phyloP scores from a whole-genome alignment of 2,329 filamentous ascomycete genomes.

The Byssoonygena ceratinophila region DNA sequence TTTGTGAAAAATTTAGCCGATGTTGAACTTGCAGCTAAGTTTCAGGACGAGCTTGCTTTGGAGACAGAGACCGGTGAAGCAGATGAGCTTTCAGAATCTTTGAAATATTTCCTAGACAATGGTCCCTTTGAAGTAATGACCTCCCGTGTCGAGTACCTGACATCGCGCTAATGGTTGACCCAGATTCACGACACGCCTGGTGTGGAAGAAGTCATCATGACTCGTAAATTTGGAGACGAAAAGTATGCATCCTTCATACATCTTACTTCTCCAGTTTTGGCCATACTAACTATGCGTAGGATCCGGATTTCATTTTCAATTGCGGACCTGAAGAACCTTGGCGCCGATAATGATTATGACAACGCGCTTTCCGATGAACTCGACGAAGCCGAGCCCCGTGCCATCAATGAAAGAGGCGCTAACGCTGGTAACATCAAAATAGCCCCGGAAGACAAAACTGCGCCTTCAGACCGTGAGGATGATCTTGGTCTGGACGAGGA shows the following conservation, averaged over 20 bases:
- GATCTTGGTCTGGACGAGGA: conserved; percentile 47
- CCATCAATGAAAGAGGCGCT: conserved; percentile 46
- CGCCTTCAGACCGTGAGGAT: conserved; percentile 47
- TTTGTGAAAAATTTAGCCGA: conserved; percentile 46
- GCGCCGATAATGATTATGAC: conserved; percentile 49
- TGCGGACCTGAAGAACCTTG: conserved; percentile 63
- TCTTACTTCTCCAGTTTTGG: background rate
- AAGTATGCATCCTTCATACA: conserved; percentile 49
- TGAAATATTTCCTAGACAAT: conserved; percentile 82
- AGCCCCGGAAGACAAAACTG: conserved; percentile 46
- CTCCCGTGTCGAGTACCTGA: background rate
- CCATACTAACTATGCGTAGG: conserved; percentile 30
- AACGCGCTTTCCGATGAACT: conserved; percentile 49
- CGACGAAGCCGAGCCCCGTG: conserved; percentile 45
- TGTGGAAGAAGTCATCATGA: conserved; percentile 77
- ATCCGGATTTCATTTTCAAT: conserved; percentile 78
- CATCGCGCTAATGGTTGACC: background rate
- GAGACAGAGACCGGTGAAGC: conserved; percentile 70
- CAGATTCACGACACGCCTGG: conserved; percentile 64
- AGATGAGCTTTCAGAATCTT: conserved; percentile 60
- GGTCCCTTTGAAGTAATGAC: conserved; percentile 62
- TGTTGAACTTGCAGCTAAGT: conserved; percentile 73
- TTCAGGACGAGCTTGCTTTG: conserved; percentile 71
- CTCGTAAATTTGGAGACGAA: conserved; percentile 75
- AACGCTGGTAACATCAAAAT: conserved; percentile 44